Base-by-base conservation (phyloP, 305 asterid genomes). In the Nicotiana rustica region DNA sequence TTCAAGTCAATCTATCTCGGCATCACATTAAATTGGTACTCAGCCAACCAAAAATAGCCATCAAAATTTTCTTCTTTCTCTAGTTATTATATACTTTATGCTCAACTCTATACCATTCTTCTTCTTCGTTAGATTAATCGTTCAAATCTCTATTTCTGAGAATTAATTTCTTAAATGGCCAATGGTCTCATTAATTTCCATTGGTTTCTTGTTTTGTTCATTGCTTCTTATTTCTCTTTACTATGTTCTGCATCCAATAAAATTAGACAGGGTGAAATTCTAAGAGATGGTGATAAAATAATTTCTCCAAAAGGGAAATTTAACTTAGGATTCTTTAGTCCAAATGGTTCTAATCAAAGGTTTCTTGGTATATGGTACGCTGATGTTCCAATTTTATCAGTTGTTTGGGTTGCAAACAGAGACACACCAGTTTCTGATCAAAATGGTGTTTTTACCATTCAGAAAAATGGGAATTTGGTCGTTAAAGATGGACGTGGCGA, bases 381-480 rank as follows among this genome's bases (percentile, higher is more conserved):
- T 59, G 52, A 62, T 36, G 56, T 85, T 41, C 80, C 80, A 18
- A 66, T 73, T 15, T 71, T 82, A 75, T 78, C 97, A 14, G 82
- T 92, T 15, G 92, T 92, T 10, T 95, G 98, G 99, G 90, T 94
- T 17, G 99, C 99, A 2, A 95, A 95, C 47, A 86, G 92, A 44
- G 92, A 87, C 3, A 88, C 33, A 0, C 97, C 98, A 2, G 78
- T 92, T n/a, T 33, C 87, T 0, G 93, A 44, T 31, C 15, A 49
- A 35, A 83, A 83, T 10, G 97, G 97, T 41, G 83, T 35, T 44
- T 61, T 93, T 21, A 59, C 88, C 1, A 64, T 93, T 21, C 86
- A 78, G 5, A 47, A 55, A 3, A 82, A 84, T 35, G 95, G 95
- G 5, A 90, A 90, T 81, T 86, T 95, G 29, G 73, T 82, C 10